Conservation (phyloP, 306 rosid genomes). For the Dryas octopetala region DNA sequence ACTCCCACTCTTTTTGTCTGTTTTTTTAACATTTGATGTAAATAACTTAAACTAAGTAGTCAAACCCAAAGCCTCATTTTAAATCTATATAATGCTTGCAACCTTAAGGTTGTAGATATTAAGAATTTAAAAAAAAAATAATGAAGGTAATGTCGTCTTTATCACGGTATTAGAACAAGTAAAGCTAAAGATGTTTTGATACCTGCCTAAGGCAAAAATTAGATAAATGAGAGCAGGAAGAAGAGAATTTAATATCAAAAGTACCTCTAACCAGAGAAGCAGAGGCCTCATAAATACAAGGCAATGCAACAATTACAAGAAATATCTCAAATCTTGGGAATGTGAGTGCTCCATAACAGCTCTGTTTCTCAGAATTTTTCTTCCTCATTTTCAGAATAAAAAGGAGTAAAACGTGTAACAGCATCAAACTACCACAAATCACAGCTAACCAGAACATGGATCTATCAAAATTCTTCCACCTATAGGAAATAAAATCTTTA, state of each 20-base stretch:
- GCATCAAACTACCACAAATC: conserved; percentile 60
- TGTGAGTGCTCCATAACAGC: conserved; percentile 67
- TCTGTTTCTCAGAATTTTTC: conserved; percentile 52
- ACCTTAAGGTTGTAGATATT: too few relatives aligned
- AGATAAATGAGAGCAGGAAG: neutral
- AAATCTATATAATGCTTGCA: too few relatives aligned
- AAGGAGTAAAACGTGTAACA: conserved; percentile 65
- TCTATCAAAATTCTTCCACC: conserved; percentile 79
- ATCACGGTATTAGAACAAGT: neutral
- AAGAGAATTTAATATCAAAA: conserved; percentile 5
- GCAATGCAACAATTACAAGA: conserved; percentile 69
- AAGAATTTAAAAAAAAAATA: too few relatives aligned
- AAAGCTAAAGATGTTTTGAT: neutral
- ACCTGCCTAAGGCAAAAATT: neutral
- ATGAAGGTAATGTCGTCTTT: neutral
- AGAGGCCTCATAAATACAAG: conserved; percentile 72
- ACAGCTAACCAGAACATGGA: conserved; percentile 83
- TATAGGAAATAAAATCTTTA: conserved; percentile 19
- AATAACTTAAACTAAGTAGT: too few relatives aligned
- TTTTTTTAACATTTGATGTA: too few relatives aligned
- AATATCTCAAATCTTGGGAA: conserved; percentile 88
- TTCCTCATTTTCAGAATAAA: conserved; percentile 59
- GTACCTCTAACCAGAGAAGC: conserved; percentile 65
- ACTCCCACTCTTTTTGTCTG: neutral
- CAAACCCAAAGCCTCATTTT: too few relatives aligned